phyloP scores from a whole-genome alignment of 306 rosid genomes.

The Lupinus albus region DNA sequence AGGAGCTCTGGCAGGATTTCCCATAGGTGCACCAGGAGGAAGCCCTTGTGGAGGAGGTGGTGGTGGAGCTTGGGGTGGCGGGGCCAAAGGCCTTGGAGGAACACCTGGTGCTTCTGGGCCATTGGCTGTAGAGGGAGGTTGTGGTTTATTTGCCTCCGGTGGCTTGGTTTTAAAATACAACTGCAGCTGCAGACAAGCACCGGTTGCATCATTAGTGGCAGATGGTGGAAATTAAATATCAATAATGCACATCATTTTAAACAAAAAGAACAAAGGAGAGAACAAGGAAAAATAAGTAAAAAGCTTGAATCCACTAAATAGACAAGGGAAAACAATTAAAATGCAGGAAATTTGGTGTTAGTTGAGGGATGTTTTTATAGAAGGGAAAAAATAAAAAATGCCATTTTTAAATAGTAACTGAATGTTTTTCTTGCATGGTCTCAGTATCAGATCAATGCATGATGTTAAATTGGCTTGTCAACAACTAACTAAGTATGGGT shows the following conservation, averaged over 20 bases:
- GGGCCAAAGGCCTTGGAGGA: slow-evolving; percentile 82
- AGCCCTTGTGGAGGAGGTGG: slow-evolving; percentile 81
- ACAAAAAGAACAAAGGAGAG: neutral
- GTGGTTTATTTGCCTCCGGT: slow-evolving; percentile 81
- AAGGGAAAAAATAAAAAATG: too few relatives aligned
- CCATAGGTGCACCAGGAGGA: slow-evolving; percentile 65
- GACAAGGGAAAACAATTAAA: neutral
- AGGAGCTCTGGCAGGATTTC: slow-evolving; percentile 79
- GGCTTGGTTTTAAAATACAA: slow-evolving; percentile 90
- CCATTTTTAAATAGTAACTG: neutral
- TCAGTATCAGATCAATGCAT: slow-evolving; percentile 7
- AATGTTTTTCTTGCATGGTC: neutral
- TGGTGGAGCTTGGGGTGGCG: slow-evolving; percentile 83
- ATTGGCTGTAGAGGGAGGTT: slow-evolving; percentile 63
- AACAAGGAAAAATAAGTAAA: neutral
- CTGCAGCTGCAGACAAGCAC: slow-evolving; percentile 68
- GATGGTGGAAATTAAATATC: slow-evolving; percentile 1
- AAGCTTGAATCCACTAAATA: neutral
- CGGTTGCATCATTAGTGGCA: slow-evolving; percentile 13
- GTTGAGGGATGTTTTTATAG: neutral
- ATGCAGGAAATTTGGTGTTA: neutral
- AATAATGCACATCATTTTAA: neutral
- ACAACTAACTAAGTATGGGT: neutral
- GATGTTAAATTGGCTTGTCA: slow-evolving; percentile 4
- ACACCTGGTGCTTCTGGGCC: slow-evolving; percentile 81